These are phyloP conservation scores for Hericium rajendrae DNA, from an alignment of 768 basidiomycete species.

Conservation along the genomic window DNA sequence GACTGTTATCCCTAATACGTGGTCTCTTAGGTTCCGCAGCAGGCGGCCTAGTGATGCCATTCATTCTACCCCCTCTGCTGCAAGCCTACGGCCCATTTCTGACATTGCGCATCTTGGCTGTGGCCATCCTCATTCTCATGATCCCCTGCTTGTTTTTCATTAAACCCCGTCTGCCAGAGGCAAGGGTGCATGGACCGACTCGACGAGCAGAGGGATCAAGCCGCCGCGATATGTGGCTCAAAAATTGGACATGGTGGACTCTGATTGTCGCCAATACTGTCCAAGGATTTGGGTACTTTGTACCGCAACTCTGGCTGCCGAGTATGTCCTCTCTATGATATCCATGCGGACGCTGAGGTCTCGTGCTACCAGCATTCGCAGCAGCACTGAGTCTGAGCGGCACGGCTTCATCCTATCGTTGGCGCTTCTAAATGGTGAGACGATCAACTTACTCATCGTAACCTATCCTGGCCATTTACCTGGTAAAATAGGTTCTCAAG, in stretches of 20 bases:
- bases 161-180: constrained; percentile 17
- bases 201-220: not conserved
- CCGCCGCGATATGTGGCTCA: constrained; percentile 12
- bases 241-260: constrained; percentile 17
- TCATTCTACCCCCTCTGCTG: constrained; percentile 20
- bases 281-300: constrained; percentile 18
- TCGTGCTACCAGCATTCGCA: too few species aligned
- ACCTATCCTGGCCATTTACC: too few species aligned
- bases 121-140: constrained; percentile 12
- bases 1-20: not conserved
- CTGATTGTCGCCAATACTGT: constrained; percentile 18
- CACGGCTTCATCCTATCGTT: constrained; percentile 13
- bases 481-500: too few species aligned
- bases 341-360: not conserved
- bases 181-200: constrained; percentile 8
- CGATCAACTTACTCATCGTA: too few species aligned
- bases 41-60: constrained; percentile 21
- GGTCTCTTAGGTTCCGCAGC: constrained; percentile 13
- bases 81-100: constrained; percentile 13
- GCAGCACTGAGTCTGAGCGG: not conserved
- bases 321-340: constrained; percentile 12
- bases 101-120: constrained; percentile 19
- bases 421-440: constrained; percentile 14
- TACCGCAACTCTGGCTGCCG: constrained; percentile 20
- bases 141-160: constrained; percentile 18